A percentile compares a stretch with the other conserved stretches of the same genome.
phyloP scores from a whole-genome alignment of 768 basidiomycete genomes.

The Leccinum variicolor region DNA sequence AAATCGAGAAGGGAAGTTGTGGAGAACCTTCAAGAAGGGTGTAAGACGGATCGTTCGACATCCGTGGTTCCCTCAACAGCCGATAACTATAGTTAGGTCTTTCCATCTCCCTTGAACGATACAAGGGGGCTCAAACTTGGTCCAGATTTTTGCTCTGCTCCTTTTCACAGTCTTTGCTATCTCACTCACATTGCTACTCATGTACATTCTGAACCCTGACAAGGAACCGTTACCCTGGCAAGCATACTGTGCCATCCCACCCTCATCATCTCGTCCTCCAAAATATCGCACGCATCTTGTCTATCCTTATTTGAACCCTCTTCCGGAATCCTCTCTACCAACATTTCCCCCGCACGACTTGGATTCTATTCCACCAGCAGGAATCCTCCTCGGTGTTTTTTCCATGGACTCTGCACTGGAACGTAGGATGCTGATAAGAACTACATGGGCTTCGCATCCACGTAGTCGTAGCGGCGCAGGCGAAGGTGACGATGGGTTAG shows the following conservation, averaged over 20 bases:
- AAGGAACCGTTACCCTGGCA: constrained; percentile 94
- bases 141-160: constrained; percentile 65
- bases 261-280: constrained; percentile 41
- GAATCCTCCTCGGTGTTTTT: constrained; percentile 87
- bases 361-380: constrained; percentile 75
- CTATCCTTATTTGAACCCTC: constrained; percentile 37
- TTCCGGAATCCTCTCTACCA: constrained; percentile 26
- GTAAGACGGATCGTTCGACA: constrained; percentile 58
- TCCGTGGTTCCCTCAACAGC: constrained; percentile 76
- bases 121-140: constrained; percentile 20
- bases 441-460: constrained; percentile 84
- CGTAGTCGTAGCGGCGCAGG: constrained; percentile 75
- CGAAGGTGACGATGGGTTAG: constrained; percentile 61
- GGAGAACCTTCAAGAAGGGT: constrained; percentile 53
- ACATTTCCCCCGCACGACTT: constrained; percentile 73
- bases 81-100: constrained; percentile 70
- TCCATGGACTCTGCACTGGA: constrained; percentile 83
- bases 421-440: constrained; percentile 81
- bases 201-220: constrained; percentile 93
- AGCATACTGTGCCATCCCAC: constrained; percentile 80
- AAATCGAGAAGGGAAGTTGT: constrained; percentile 43
- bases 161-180: constrained; percentile 79
- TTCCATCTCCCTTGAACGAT: neutral
- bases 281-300: constrained; percentile 39
- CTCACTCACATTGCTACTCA: constrained; percentile 80